These are phyloP conservation scores for Syzygium malaccense DNA, from an alignment of 441 rosid species.

Conservation along the genomic window DNA sequence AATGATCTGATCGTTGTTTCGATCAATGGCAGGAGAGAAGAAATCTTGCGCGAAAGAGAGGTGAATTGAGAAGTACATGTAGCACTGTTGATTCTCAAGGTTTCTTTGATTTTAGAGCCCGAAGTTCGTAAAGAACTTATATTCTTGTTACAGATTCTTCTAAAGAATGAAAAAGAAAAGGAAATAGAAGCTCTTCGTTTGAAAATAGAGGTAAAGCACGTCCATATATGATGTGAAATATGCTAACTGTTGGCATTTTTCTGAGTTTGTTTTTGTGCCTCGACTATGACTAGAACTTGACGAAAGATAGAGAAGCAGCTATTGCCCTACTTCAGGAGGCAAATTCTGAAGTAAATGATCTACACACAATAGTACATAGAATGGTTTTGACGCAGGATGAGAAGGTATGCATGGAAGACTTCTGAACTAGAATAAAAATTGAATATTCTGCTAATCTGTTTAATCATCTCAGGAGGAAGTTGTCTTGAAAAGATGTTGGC, in stretches of 20 bases:
- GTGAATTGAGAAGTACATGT: conserved; percentile 19
- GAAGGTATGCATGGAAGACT: conserved; percentile 48
- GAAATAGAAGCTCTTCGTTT: conserved; percentile 59
- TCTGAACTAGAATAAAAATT: background rate
- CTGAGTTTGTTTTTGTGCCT: conserved; percentile 6
- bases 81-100: background rate
- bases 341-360: conserved; percentile 69
- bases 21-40: conserved; percentile 67
- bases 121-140: background rate
- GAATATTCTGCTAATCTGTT: background rate
- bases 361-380: conserved; percentile 78
- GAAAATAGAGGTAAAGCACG: conserved; percentile 57
- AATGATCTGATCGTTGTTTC: background rate
- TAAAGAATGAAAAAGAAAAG: conserved; percentile 64
- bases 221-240: background rate
- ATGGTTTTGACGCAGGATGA: conserved; percentile 93
- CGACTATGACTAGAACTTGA: conserved; percentile 37
- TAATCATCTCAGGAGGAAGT: conserved; percentile 77
- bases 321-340: conserved; percentile 63
- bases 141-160: conserved; percentile 42
- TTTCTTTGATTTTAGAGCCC: background rate
- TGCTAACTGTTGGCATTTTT: conserved; percentile 4
- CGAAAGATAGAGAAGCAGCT: conserved; percentile 54
- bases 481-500: conserved; percentile 99
- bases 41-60: conserved; percentile 91